Evolutionary conservation across 1,284 basidiomycete genomes (phyloP).

Genomic region (Phylloboletellus chloephorus): DNA sequence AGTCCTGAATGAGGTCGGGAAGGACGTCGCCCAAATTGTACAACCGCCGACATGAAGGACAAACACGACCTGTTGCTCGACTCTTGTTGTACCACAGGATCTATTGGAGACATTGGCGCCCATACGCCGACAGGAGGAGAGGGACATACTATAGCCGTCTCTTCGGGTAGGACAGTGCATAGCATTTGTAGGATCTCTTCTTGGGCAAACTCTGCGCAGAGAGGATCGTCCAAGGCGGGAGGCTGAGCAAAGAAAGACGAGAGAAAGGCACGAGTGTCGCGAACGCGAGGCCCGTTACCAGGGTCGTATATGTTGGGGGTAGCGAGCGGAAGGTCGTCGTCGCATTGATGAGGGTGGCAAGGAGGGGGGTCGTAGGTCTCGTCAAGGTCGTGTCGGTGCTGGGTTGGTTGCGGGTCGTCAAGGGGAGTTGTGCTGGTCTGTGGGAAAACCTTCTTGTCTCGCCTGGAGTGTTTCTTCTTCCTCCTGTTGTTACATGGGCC

Average conservation of each 20-base stretch:
- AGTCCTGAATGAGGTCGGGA: conserved; percentile 41
- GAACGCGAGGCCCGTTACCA: conserved; percentile 70
- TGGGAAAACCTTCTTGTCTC: conserved; percentile 27
- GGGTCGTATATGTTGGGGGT: conserved; percentile 65
- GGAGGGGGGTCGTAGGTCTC: conserved; percentile 7
- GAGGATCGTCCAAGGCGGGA: conserved; percentile 51
- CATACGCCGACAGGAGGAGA: neutral
- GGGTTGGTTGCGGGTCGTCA: neutral
- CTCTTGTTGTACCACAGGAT: conserved; percentile 83
- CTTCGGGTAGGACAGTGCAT: conserved; percentile 59
- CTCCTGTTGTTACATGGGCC: conserved; percentile 44
- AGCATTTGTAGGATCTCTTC: conserved; percentile 70
- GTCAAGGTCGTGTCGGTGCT: conserved; percentile 8
- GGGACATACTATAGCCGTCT: conserved; percentile 57
- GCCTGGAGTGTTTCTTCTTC: conserved; percentile 36
- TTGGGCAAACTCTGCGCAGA: conserved; percentile 69
- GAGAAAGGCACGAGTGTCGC: conserved; percentile 55
- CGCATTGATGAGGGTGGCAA: conserved; percentile 3
- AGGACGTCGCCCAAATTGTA: conserved; percentile 63
- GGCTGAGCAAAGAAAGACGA: conserved; percentile 59
- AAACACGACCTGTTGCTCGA: conserved; percentile 58
- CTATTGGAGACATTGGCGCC: conserved; percentile 34
- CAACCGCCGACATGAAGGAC: conserved; percentile 67
- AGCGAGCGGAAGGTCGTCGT: conserved; percentile 26
- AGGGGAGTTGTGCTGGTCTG: neutral